phyloP scores from a whole-genome alignment of 495 filamentous ascomycete species.

The Tuber magnatum region DNA sequence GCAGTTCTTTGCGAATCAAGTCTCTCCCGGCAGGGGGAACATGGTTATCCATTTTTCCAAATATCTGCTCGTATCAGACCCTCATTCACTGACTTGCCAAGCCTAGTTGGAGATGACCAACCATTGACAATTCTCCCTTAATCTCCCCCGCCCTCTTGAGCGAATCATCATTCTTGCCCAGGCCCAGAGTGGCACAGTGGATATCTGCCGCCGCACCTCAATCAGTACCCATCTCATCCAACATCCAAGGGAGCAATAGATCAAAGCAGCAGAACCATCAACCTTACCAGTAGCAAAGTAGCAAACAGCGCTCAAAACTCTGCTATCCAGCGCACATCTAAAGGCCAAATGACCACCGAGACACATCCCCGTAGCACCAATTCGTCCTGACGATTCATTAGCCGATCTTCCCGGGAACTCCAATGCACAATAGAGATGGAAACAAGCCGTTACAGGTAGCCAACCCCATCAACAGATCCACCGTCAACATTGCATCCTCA shows the following conservation, averaged over 20 bases:
- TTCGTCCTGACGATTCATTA: constrained; percentile 47
- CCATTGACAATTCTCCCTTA: constrained; percentile 67
- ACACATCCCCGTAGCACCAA: constrained; percentile 92
- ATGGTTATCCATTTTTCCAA: constrained; percentile 84
- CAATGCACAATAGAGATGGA: not conserved
- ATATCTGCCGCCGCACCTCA: constrained; percentile 51
- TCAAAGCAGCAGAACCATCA: not conserved
- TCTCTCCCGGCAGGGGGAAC: constrained; percentile 80
- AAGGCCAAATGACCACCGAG: constrained; percentile 86
- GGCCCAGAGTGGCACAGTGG: constrained; percentile 66
- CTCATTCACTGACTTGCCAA: constrained; percentile 12
- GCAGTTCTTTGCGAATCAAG: constrained; percentile 73
- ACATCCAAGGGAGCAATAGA: not conserved
- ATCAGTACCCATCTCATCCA: constrained; percentile 1
- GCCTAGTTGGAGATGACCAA: constrained; percentile 36
- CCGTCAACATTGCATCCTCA: constrained; percentile 67
- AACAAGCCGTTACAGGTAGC: constrained; percentile 59
- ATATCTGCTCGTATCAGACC: constrained; percentile 48
- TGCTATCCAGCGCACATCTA: constrained; percentile 69
- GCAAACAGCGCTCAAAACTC: constrained; percentile 68
- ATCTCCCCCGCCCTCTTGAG: constrained; percentile 60
- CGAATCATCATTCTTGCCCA: constrained; percentile 61
- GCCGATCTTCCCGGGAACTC: not conserved
- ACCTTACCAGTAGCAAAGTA: constrained; percentile 71
- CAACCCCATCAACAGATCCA: constrained; percentile 66